phyloP scores from a whole-genome alignment of 1,284 basidiomycete species.

The Ceratobasidium theobromae region DNA sequence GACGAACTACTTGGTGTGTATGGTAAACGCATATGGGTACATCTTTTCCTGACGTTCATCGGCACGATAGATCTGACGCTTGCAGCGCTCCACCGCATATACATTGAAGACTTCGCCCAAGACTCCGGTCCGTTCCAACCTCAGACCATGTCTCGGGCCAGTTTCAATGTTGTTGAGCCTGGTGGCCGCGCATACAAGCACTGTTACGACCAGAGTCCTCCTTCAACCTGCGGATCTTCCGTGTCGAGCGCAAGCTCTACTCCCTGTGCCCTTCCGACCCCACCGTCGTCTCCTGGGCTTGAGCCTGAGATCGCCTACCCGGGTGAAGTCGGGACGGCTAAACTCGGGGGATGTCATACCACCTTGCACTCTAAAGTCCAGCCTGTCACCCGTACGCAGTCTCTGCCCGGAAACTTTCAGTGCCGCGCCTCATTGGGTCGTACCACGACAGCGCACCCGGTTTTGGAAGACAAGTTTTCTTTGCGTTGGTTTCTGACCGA shows the following conservation, averaged over 20 bases:
- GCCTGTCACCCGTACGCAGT: slow-evolving; percentile 1
- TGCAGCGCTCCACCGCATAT: slow-evolving; percentile 22
- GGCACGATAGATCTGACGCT: slow-evolving; percentile 5
- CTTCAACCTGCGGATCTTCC: not conserved
- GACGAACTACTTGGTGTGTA: slow-evolving; percentile 27
- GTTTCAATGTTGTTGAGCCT: not conserved
- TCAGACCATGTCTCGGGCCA: not conserved
- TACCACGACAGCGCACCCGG: not conserved
- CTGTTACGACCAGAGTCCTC: slow-evolving; percentile 4
- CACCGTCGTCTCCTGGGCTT: slow-evolving; percentile 6
- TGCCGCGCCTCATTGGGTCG: not conserved
- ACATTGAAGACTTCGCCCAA: slow-evolving; percentile 5
- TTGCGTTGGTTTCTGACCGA: slow-evolving; percentile 26
- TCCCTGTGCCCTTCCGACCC: slow-evolving; percentile 5
- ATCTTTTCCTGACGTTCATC: not conserved
- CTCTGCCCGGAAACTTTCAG: not conserved
- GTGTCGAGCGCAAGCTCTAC: slow-evolving; percentile 16
- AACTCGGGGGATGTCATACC: not conserved
- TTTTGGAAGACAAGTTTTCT: slow-evolving; percentile 14
- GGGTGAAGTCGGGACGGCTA: not conserved
- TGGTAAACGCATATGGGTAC: not conserved
- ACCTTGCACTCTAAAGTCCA: not conserved
- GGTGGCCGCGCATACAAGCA: not conserved
- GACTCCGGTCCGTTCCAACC: not conserved
- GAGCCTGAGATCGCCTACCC: slow-evolving; percentile 16